Percentiles rank a stretch among this genome's conserved stretches.
These are phyloP conservation scores for Candida xyloterini DNA, from an alignment of 805 yeast genomes.

Conservation along the genomic window DNA sequence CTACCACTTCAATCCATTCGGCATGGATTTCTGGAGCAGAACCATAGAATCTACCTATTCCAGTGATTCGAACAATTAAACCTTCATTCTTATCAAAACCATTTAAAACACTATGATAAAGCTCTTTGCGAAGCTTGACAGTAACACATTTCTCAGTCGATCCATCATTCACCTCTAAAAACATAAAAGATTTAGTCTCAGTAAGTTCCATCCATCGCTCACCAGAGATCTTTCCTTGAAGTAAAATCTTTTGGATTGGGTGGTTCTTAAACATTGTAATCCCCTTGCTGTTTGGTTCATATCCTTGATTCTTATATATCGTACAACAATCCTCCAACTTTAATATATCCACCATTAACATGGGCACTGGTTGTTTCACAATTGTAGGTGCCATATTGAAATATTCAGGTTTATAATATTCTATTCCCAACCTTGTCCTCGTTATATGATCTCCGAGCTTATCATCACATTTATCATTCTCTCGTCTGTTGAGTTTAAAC, in stretches of 20 bases:
- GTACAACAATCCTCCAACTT: slow-evolving; percentile 18
- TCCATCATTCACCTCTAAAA: slow-evolving; percentile 33
- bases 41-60: slow-evolving; percentile 17
- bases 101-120: slow-evolving; percentile 24
- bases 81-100: slow-evolving; percentile 23
- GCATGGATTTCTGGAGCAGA: slow-evolving; percentile 32
- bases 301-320: slow-evolving; percentile 29
- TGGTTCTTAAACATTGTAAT: slow-evolving; percentile 39
- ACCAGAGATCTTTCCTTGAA: slow-evolving; percentile 38
- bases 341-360: slow-evolving; percentile 32
- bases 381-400: slow-evolving; percentile 35
- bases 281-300: slow-evolving; percentile 11
- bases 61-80: slow-evolving; percentile 28
- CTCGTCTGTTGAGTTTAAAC: neutral
- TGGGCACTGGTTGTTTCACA: slow-evolving; percentile 26
- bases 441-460: neutral
- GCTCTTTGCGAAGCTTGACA: slow-evolving; percentile 24
- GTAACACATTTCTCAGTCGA: slow-evolving; percentile 24
- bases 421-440: slow-evolving; percentile 29
- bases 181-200: slow-evolving; percentile 12
- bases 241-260: slow-evolving; percentile 36
- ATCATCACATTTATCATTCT: slow-evolving; percentile 2
- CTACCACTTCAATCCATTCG: slow-evolving; percentile 25
- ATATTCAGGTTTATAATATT: slow-evolving; percentile 35
- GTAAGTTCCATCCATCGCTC: slow-evolving; percentile 26